Conservation (phyloP, 805 yeast species). For the Myxozyma geophila region DNA sequence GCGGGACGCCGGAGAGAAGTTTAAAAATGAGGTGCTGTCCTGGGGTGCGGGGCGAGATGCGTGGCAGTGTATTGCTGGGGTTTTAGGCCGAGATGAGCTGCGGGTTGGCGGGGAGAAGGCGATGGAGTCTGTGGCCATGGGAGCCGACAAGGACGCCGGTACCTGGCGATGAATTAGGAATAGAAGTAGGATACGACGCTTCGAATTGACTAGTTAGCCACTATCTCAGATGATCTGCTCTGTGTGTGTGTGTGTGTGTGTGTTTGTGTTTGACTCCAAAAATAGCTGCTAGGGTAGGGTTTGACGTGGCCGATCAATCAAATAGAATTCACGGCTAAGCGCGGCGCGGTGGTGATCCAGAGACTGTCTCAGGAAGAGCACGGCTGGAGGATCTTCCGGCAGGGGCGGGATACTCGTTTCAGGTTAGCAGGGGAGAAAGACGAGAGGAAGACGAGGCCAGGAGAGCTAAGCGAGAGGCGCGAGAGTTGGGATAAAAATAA, state of each 20-base stretch:
- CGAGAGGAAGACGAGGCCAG: no score
- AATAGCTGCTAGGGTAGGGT: no score
- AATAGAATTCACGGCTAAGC: no score
- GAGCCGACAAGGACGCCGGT: constrained; percentile 26
- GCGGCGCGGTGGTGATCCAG: no score
- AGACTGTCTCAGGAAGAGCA: no score
- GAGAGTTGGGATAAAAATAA: no score
- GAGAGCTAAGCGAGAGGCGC: no score
- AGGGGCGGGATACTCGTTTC: no score
- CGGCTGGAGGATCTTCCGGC: no score
- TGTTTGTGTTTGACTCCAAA: neutral
- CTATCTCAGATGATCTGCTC: neutral
- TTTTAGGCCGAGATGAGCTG: constrained; percentile 65
- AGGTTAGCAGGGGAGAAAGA: no score
- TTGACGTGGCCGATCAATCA: no score
- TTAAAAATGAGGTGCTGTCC: constrained; percentile 67
- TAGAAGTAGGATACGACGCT: neutral
- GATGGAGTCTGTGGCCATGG: constrained; percentile 50
- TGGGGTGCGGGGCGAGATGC: constrained; percentile 97
- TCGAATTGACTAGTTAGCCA: neutral
- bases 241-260: neutral
- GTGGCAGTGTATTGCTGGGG: constrained; percentile 82
- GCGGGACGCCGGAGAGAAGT: constrained; percentile 73
- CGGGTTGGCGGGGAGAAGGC: constrained; percentile 71
- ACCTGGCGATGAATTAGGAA: constrained; percentile 12